phyloP scores from a whole-genome alignment of 208 protist genomes.

The Blastocrithidia nonstop region DNA sequence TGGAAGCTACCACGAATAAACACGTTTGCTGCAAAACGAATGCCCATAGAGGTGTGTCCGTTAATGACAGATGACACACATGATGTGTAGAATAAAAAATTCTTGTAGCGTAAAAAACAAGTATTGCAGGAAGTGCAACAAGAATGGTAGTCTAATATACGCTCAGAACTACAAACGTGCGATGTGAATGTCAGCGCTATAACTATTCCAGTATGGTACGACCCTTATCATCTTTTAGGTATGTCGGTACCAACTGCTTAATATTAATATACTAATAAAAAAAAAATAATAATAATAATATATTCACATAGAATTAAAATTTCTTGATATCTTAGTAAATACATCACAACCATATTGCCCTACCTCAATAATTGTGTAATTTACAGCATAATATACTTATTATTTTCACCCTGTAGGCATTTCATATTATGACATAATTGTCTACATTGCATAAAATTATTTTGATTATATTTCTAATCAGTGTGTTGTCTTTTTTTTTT shows the following conservation, averaged over 20 bases:
- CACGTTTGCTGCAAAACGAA: conserved; percentile 24
- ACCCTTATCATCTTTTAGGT: conserved; percentile 50
- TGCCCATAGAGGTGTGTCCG: conserved; percentile 42
- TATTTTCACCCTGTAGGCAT: too few relatives aligned
- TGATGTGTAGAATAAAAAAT: conserved; percentile 32
- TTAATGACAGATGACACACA: conserved; percentile 1
- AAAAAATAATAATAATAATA: too few relatives aligned
- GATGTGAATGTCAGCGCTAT: conserved; percentile 3
- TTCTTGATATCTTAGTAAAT: not conserved
- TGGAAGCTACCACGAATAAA: conserved; percentile 37
- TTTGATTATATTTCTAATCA: too few relatives aligned
- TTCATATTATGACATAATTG: too few relatives aligned
- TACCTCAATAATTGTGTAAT: not conserved
- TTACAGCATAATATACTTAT: too few relatives aligned
- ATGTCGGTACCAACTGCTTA: conserved; percentile 3
- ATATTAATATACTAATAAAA: not conserved
- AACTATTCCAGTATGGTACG: conserved; percentile 57
- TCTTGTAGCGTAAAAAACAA: conserved; percentile 33
- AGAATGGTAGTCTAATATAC: conserved; percentile 21
- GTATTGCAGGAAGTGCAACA: conserved; percentile 21
- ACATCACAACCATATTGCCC: not conserved
- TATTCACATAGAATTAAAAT: not conserved
- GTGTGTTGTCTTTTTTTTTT: too few relatives aligned
- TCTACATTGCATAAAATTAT: too few relatives aligned
- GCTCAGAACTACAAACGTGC: conserved; percentile 4